Conservation (phyloP, 345 rosid genomes). For the Eucalyptus melliodora region DNA sequence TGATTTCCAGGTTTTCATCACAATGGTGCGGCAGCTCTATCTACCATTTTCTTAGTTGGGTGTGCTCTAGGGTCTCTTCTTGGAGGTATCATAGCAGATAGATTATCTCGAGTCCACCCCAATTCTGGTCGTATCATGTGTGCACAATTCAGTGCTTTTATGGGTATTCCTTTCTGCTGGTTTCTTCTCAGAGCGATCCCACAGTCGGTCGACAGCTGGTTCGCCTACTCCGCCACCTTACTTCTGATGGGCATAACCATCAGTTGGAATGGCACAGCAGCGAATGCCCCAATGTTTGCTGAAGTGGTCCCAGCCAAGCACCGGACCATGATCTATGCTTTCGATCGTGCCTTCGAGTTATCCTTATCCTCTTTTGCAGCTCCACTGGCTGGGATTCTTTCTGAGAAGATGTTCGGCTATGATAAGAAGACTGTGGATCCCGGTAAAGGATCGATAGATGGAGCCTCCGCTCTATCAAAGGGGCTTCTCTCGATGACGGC, state of each 20-base stretch:
- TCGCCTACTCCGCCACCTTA: conserved; percentile 42
- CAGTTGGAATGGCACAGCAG: conserved; percentile 86
- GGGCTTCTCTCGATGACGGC: conserved; percentile 93
- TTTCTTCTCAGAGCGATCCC: conserved; percentile 73
- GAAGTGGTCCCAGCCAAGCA: conserved; percentile 85
- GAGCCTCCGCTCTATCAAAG: conserved; percentile 66
- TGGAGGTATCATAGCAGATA: conserved; percentile 80
- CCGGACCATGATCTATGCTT: conserved; percentile 95
- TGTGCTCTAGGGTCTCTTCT: conserved; percentile 62
- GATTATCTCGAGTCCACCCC: conserved; percentile 42
- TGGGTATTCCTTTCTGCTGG: conserved; percentile 91
- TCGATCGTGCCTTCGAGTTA: conserved; percentile 89
- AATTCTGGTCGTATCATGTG: conserved; percentile 83
- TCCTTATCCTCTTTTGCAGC: conserved; percentile 93
- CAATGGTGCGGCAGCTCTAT: conserved; percentile 61
- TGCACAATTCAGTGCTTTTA: conserved; percentile 90
- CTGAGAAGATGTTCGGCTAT: conserved; percentile 75
- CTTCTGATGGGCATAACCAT: conserved; percentile 79
- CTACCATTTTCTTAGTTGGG: conserved; percentile 62
- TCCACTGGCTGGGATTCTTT: conserved; percentile 86
- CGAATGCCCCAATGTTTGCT: conserved; percentile 87
- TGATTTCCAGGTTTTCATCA: conserved; percentile 55
- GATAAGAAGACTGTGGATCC: conserved; percentile 59
- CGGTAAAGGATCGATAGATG: conserved; percentile 42
- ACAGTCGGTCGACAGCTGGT: conserved; percentile 53